Evolutionary conservation across 164 flowering plant genomes (phyloP).

Genomic region (Vitis labrusca): DNA sequence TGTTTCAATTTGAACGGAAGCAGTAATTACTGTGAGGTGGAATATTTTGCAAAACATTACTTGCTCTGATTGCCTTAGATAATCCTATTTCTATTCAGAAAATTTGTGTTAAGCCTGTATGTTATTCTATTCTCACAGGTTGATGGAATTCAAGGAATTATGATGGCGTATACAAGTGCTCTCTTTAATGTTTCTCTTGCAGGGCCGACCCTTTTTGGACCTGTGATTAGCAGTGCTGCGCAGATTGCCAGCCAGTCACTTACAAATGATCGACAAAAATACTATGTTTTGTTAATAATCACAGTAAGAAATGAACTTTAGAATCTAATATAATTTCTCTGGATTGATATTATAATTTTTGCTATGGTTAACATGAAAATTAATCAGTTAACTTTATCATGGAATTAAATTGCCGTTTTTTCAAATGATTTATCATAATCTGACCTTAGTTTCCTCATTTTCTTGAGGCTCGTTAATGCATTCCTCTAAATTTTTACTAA

Average conservation of each 20-base stretch:
- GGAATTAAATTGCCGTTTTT: neutral
- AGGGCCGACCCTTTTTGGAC: conserved; percentile 75
- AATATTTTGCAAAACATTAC: neutral
- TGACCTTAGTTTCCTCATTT: neutral
- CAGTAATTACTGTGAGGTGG: conserved; percentile 59
- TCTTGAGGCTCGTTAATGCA: conserved; percentile 5
- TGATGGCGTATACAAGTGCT: conserved; percentile 71
- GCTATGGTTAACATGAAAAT: neutral
- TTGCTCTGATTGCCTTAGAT: neutral
- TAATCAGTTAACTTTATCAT: neutral
- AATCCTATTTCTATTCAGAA: neutral
- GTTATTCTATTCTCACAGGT: conserved; percentile 38
- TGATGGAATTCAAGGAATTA: conserved; percentile 69
- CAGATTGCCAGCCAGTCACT: conserved; percentile 57
- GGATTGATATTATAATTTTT: neutral
- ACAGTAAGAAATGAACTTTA: conserved; percentile 43
- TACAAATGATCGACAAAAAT: conserved; percentile 45
- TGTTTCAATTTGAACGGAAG: conserved; percentile 83
- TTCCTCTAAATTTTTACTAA: neutral
- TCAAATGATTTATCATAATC: too few species aligned
- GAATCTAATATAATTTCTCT: neutral
- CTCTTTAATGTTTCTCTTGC: conserved; percentile 68
- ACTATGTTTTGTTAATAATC: conserved; percentile 64
- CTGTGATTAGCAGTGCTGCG: conserved; percentile 52
- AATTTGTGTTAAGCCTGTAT: conserved; percentile 4